Percentiles rank a stretch among this genome's conserved stretches.
These are phyloP conservation scores for Cucumis cinereus DNA, from an alignment of 306 rosid species.

Conservation along the genomic window DNA sequence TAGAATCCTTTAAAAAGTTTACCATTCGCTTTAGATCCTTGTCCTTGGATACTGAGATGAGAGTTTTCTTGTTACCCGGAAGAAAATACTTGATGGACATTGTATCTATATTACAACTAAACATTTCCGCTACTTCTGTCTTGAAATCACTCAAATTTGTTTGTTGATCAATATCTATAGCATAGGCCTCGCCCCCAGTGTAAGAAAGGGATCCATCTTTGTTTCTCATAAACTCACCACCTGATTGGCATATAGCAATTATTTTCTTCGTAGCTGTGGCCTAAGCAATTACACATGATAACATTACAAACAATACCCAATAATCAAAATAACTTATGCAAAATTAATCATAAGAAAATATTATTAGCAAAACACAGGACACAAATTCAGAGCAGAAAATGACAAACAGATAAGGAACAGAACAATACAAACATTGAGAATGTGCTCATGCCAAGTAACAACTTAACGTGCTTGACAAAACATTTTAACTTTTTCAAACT, in stretches of 20 bases:
- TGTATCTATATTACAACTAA: conserved; percentile 38
- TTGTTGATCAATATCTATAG: conserved; percentile 62
- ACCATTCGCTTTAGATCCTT: conserved; percentile 95
- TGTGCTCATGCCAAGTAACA: not conserved
- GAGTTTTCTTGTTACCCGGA: conserved; percentile 84
- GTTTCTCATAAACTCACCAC: conserved; percentile 69
- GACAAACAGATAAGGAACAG: not conserved
- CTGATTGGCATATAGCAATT: conserved; percentile 87
- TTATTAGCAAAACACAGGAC: not conserved
- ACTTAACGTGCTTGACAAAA: not conserved
- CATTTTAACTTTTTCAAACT: not conserved
- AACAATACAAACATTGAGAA: not conserved
- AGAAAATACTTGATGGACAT: conserved; percentile 82
- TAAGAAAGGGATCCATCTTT: conserved; percentile 69
- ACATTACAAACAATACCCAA: not conserved
- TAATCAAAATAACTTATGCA: not conserved
- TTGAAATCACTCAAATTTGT: conserved; percentile 59
- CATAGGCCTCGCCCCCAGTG: conserved; percentile 84
- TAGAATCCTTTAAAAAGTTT: conserved; percentile 55
- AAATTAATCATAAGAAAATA: not conserved
- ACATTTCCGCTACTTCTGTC: conserved; percentile 72
- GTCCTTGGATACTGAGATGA: conserved; percentile 77
- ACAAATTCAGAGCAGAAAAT: not conserved
- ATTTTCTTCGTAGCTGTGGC: conserved; percentile 62
- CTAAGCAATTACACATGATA: conserved; percentile 15